Evolutionary conservation across 106 monocot genomes (phyloP), one percentile per base, ranked within the genome.

Genomic region (Acanthochlamys bracteata): DNA sequence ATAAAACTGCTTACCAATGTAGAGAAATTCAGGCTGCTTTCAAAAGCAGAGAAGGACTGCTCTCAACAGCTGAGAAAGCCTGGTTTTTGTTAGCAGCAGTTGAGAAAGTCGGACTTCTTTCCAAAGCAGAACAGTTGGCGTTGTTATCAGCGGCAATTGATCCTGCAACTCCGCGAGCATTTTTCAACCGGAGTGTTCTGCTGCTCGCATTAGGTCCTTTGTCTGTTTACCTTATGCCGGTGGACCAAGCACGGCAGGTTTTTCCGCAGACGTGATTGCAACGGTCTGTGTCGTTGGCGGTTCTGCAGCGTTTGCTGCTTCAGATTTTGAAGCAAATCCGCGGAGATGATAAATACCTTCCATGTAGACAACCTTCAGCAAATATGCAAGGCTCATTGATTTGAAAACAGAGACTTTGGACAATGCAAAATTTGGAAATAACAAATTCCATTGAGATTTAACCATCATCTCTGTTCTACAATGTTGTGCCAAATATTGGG

Each of bases 1-100:
- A 75, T 96, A 13, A 96, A 91, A 69, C 96, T 96, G 43, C 20
- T 96, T 39, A 82, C 96, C 14, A 96, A 96, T 24, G 91, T 96
- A 6, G 96, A 96, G 77, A 91, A 91, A 66, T 84, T 96, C 6
- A 76, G 85, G 71, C 90, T 96, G 16, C 82, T 96, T 9, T 84
- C 78, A 27, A 96, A 96, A 62, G 96, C 96, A 20, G 96, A 96
- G 82, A 91, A 88, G 96, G 96, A 20, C 71, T 96, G 0, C 90
- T 96, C 1, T 91, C 96, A 0, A 75, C 84, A 13, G 96, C 91
- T 0, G 91, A 96, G 78, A 80, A 70, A 27, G 60, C 76, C 7
- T 90, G 96, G 21, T 69, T 96, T 24, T 91, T 90, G 0, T 82
- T 96, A 13, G 80, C 96, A 24, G 74, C 74, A 0, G 84, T 96